Percentiles rank a stretch among this genome's conserved stretches.
phyloP scores from a whole-genome alignment of 495 filamentous ascomycete species.

The Aspergillus saccharolyticus region DNA sequence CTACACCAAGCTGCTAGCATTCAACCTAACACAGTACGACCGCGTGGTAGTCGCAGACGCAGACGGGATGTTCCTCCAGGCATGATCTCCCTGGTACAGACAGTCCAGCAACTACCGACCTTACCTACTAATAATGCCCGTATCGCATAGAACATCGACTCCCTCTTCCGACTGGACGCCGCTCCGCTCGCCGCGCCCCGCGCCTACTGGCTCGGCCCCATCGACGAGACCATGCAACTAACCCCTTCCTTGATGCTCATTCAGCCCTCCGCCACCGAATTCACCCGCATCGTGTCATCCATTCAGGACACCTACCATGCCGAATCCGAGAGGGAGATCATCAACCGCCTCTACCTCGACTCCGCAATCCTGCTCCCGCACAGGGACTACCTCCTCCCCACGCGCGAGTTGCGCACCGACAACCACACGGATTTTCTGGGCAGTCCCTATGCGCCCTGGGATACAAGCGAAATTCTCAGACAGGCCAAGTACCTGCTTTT shows the following conservation, averaged over 20 bases:
- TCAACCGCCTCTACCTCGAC: not conserved
- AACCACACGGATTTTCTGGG: not conserved
- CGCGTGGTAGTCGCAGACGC: not conserved
- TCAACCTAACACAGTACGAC: not conserved
- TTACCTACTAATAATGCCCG: not conserved
- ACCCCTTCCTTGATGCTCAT: not conserved
- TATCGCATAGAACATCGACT: not conserved
- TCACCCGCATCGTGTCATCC: not conserved
- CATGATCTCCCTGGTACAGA: not conserved
- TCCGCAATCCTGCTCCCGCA: not conserved
- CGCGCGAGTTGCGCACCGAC: not conserved
- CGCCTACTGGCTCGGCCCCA: not conserved
- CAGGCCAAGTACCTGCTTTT: not conserved
- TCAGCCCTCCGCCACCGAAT: not conserved
- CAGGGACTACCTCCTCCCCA: not conserved
- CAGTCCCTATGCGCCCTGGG: not conserved
- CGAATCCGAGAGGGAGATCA: not conserved
- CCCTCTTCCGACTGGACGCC: not conserved
- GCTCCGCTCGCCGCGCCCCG: not conserved
- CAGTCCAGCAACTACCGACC: not conserved
- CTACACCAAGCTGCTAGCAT: not conserved
- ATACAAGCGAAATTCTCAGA: not conserved
- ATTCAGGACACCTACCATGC: not conserved
- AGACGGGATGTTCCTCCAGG: not conserved
- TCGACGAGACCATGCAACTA: too few relatives aligned